A percentile compares a stretch with the other conserved stretches of the same genome.
Conservation (phyloP, 441 rosid genomes). For the Adansonia grandidieri region DNA sequence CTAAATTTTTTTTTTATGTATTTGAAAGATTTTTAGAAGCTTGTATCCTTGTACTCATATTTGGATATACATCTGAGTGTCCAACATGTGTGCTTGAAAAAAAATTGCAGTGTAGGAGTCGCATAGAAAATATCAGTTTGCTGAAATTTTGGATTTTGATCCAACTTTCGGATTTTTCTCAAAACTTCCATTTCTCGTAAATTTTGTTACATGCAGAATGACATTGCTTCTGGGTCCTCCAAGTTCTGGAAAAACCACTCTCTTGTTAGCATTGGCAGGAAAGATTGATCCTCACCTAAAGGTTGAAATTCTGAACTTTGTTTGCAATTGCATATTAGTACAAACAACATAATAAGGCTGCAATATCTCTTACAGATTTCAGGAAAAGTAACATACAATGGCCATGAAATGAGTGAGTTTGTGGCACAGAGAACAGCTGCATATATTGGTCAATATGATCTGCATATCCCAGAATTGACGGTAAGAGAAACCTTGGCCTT, state of each 20-base stretch:
- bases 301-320: slow-evolving; percentile 23
- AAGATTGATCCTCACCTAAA: slow-evolving; percentile 46
- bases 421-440: slow-evolving; percentile 48
- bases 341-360: too few relatives aligned
- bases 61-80: too few relatives aligned
- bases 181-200: too few relatives aligned
- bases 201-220: slow-evolving; percentile 37
- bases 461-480: slow-evolving; percentile 1
- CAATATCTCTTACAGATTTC: slow-evolving; percentile 35
- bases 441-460: slow-evolving; percentile 15
- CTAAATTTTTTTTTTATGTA: too few relatives aligned
- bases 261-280: slow-evolving; percentile 54
- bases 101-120: too few relatives aligned
- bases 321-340: neutral
- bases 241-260: slow-evolving; percentile 51
- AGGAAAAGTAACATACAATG: slow-evolving; percentile 61
- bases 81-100: too few relatives aligned
- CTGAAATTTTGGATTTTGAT: too few relatives aligned
- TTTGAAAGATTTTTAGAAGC: too few relatives aligned
- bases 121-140: too few relatives aligned
- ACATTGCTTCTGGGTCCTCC: slow-evolving; percentile 58
- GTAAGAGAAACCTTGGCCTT: slow-evolving; percentile 66
- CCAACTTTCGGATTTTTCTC: too few relatives aligned
- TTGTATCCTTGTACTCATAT: too few relatives aligned
- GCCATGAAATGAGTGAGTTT: slow-evolving; percentile 59